Evolutionary conservation across 163 green algal species (phyloP), one percentile per base, ranked within the genome.

Genomic region (Scenedesmus sp.): DNA sequence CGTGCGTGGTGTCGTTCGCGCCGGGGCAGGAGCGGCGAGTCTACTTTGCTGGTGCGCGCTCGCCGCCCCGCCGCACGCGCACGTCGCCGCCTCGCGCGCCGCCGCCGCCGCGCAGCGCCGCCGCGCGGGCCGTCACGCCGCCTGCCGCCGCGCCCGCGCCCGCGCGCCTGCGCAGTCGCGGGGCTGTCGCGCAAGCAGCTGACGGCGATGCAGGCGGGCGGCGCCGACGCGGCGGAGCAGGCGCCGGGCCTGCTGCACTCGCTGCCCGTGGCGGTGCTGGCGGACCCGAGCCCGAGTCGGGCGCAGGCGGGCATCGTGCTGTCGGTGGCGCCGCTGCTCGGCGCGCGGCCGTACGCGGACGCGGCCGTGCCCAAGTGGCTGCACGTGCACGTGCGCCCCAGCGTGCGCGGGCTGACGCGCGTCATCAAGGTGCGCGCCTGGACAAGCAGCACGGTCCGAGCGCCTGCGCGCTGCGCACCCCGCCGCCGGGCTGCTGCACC

Each of bases 311-410:
- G 64, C 36, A 51, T 77, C 22, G 77, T 83, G 57, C 58, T 83
- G 57, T 83, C 66, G 48, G 77, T 87, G 42, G 72, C 39, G 6
- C 78, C 78, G n/a, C 58, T 87, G 53, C 54, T 87, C 31, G 78
- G 78, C 15, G 60, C 67, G 29, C 57, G 54, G 26, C 72, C 83
- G 7, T 70, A 63, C 48, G 63, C 66, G 7, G 69, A 65, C 47
- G 6, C 13, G 4, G 36, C 56, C 57, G 83, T 87, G 36, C 26
- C 20, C 22, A 69, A 75, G 60, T 77, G 77, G 77, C 87, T 98
- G 80, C 94, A 98, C 65, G 79, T 97, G 53, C 81, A 92, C 63
- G 92, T 97, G 64, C 86, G 93, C 0, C 93, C 92, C 0, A 88
- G 82, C 6, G 86, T 92, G 36, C 84, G 86, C 0, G 87, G 89